Evolutionary conservation across 139 green algal species (phyloP).

Genomic region (Chlorella sp.): DNA sequence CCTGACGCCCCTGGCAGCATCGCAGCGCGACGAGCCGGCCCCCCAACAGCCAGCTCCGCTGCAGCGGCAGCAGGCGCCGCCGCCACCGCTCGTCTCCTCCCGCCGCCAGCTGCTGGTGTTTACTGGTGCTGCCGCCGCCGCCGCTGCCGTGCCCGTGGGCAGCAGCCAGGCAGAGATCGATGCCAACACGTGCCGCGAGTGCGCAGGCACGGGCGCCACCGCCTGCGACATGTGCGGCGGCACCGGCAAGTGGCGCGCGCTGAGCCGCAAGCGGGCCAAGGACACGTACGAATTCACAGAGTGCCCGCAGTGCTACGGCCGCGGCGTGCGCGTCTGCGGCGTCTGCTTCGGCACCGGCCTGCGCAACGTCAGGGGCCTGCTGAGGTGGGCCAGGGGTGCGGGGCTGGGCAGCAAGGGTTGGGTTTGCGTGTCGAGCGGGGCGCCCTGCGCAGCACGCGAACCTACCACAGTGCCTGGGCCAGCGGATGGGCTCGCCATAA

Average conservation of each 20-base stretch:
- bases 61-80: not conserved
- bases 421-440: not conserved
- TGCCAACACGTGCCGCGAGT: slow-evolving; percentile 77
- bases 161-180: not conserved
- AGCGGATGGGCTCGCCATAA: not conserved
- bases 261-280: slow-evolving; percentile 84
- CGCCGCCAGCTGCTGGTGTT: slow-evolving; percentile 47
- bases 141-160: not conserved
- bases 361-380: slow-evolving; percentile 90
- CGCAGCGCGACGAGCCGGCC: not conserved
- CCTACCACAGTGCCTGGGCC: too few species aligned
- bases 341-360: slow-evolving; percentile 97
- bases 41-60: not conserved
- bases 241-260: slow-evolving; percentile 97
- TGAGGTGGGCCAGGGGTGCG: slow-evolving; percentile 57
- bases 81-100: slow-evolving; percentile 37
- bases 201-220: slow-evolving; percentile 77
- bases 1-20: not conserved
- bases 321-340: slow-evolving; percentile 89
- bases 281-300: slow-evolving; percentile 99
- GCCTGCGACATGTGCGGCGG: slow-evolving; percentile 98
- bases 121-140: slow-evolving; percentile 25
- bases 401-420: not conserved
- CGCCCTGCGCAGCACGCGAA: too few species aligned
- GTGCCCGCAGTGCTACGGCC: slow-evolving; percentile 97